Percentiles rank a stretch among this genome's conserved stretches.
These are phyloP conservation scores for Suillus bovinus DNA, from an alignment of 768 basidiomycete genomes.

Conservation along the genomic window DNA sequence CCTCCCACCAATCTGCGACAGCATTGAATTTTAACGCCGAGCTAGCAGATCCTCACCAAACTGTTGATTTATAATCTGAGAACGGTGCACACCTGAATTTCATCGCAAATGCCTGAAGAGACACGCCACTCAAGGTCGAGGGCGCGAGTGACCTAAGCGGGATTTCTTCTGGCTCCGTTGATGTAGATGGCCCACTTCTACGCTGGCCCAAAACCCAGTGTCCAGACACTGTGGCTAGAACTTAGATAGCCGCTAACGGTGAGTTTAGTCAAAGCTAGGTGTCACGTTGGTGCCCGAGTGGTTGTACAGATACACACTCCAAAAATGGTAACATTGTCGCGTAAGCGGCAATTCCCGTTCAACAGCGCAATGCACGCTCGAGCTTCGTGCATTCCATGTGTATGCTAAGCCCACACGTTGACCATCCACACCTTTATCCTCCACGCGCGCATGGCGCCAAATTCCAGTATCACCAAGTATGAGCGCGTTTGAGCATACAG, in stretches of 20 bases:
- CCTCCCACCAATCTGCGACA: slow-evolving; percentile 90
- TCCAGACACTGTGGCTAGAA: neutral
- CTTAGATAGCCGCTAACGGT: neutral
- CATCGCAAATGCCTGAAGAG: slow-evolving; percentile 25
- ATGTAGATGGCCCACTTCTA: slow-evolving; percentile 4
- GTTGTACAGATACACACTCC: neutral
- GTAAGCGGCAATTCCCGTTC: neutral
- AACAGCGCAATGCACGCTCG: neutral
- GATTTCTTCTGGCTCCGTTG: slow-evolving; percentile 24
- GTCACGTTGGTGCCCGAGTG: too few species aligned
- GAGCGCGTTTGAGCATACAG: neutral
- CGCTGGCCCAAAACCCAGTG: neutral
- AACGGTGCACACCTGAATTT: slow-evolving; percentile 33
- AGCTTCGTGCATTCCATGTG: neutral
- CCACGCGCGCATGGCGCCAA: neutral
- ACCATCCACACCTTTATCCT: neutral
- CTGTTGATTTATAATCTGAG: too few species aligned
- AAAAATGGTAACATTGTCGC: neutral
- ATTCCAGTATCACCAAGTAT: neutral
- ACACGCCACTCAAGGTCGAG: neutral
- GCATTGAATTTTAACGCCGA: slow-evolving; percentile 91
- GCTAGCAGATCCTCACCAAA: slow-evolving; percentile 33
- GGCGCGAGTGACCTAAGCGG: slow-evolving; percentile 21
- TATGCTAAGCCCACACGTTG: neutral
- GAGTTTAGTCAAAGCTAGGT: neutral